Base-by-base conservation (phyloP, 306 rosid species). In the Lagenaria siceraria region DNA sequence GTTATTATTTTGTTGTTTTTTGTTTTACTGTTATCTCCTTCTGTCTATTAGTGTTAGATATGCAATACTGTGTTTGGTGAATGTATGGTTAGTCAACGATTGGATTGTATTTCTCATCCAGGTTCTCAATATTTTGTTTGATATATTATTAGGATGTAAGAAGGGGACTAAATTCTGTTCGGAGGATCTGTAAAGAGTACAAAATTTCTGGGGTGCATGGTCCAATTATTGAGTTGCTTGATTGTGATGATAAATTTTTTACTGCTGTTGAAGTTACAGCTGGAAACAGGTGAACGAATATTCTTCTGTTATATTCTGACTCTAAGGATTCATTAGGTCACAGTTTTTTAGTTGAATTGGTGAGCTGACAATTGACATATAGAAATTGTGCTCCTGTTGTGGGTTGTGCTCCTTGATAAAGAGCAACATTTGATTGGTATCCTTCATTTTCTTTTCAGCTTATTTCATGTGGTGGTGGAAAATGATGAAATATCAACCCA, bases 191-290 rank as follows among this genome's bases (percentile, higher is more conserved):
- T 89, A 87, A 76, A 77, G 89, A 87, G 84, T 86, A 86, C 72
- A 77, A 73, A 33, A 87, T 94, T 83, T 82, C 88, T 83, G 98
- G 97, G 81, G 96, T 95, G 80, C 84, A 81, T 80, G 98, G 98
- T 79, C 98, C 98, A 62, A 90, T 95, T 77, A 90, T 95, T 75
- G 97, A 95, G 92, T 86, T 92, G 85, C 87, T 95, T 80, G 89
- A 85, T 78, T 95, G 98, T 63, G 98, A 95, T 25, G 98, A 95
- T 31, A 95, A 81, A 33, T 95, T 92, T 84, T 95, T 92, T 83
- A 92, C 95, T 13, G 98, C 98, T 5, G 98, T 95, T 78, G 97
- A 95, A 88, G 97, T 95, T 73, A 95, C 97, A 49, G 98, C 98
- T 1, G 98, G 96, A 84, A 95, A 92, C 86, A 95, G 98, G 98